Base-by-base conservation (phyloP, 345 rosid species). In the Euphorbia peplus region DNA sequence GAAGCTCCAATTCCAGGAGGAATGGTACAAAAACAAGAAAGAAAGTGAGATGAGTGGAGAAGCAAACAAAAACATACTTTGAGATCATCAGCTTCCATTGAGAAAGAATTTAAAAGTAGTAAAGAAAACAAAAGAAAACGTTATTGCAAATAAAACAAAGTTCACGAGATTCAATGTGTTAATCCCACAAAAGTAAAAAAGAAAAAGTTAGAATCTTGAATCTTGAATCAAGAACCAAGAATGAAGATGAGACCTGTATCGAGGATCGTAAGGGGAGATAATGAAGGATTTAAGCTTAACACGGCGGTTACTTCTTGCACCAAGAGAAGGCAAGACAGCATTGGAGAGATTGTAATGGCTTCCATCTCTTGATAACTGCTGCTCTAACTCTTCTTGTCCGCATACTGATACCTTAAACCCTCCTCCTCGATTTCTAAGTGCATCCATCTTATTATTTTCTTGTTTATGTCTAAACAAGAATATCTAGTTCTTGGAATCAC, bases 271-370 rank as follows among this genome's bases (percentile, higher is more conserved):
- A 62, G 99, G 98, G 12, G 96, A 95, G 7, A 95, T 5, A 61
- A 85, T 78, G 81, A 75, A 87, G 35, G 75, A 64, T 24, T 72
- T 67, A 41, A 95, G 97, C 87, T 83, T 84, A 56, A 90, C 72
- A 59, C 96, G 57, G 21, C 96, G 95, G 67, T 80, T 83, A 73
- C 96, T 91, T 74, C 93, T 82, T 6, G 97, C 96, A 1, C 99
- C 99, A 1, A 95, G 96, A 9, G 98, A 80, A 46, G 99, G 99
- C 66, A 95, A 81, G 46, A 95, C 81, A 7, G 90, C 95, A 32
- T 91, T 90, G 0, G 96, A 70, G 48, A 95, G 88, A 77, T 97
- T 95, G 72, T 90, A 91, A 47, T 87, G 93, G 71, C 99, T 95
- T 2, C 91, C 89, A 12, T 88, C 92, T 74, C 92, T 77, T 0